phyloP scores from a whole-genome alignment of 2,329 filamentous ascomycete genomes.

The Alternaria sp. region DNA sequence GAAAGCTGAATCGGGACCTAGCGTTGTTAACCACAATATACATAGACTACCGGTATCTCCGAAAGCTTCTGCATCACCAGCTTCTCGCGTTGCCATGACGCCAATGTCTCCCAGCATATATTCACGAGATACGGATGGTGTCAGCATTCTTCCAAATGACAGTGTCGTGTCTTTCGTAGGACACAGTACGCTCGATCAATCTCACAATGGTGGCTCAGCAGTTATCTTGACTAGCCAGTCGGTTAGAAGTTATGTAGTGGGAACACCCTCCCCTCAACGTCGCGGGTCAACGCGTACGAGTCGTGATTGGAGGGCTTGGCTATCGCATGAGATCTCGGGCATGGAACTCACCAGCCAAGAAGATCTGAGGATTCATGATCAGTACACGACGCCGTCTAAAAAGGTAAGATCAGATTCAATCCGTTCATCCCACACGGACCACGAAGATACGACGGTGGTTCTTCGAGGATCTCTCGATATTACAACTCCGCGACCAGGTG shows the following conservation, averaged over 20 bases:
- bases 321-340: constrained; percentile 56
- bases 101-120: constrained; percentile 59
- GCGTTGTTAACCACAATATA: not conserved
- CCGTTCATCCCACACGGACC: constrained; percentile 35
- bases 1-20: not conserved
- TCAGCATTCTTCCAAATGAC: constrained; percentile 47
- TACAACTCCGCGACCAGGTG: constrained; percentile 10
- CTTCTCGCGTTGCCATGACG: constrained; percentile 26
- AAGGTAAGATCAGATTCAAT: constrained; percentile 31
- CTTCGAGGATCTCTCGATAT: constrained; percentile 22
- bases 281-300: constrained; percentile 45
- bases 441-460: constrained; percentile 38
- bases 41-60: constrained; percentile 5
- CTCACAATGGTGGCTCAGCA: constrained; percentile 46
- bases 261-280: constrained; percentile 40
- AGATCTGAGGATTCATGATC: constrained; percentile 39
- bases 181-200: constrained; percentile 11
- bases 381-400: constrained; percentile 25
- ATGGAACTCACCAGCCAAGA: constrained; percentile 43
- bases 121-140: constrained; percentile 54
- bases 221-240: constrained; percentile 57
- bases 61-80: constrained; percentile 20
- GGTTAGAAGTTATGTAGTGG: constrained; percentile 55
- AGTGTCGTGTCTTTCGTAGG: constrained; percentile 43
- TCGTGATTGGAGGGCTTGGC: constrained; percentile 58